Conservation (phyloP, 2,329 filamentous ascomycete species). For the Aspergillus terreus region DNA sequence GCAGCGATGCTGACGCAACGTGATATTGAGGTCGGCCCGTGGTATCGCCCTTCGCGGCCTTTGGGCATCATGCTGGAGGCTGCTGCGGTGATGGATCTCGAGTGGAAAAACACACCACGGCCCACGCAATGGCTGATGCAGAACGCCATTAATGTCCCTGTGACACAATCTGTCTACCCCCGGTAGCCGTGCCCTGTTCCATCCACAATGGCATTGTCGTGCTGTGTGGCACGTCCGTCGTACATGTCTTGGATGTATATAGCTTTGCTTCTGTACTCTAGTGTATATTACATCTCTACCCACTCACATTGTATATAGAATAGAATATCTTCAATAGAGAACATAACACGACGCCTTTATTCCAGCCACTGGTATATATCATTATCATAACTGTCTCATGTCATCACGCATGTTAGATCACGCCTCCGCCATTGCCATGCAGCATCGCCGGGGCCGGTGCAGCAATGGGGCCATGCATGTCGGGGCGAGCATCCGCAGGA, state of each 20-base stretch:
- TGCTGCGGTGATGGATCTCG: slow-evolving; percentile 29
- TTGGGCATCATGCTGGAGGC: slow-evolving; percentile 34
- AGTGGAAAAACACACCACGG: slow-evolving; percentile 26
- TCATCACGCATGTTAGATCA: not conserved
- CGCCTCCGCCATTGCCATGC: slow-evolving; percentile 21
- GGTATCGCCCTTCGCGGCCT: slow-evolving; percentile 19
- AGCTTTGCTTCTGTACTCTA: slow-evolving; percentile 8
- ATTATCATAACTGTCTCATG: not conserved
- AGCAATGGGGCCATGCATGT: slow-evolving; percentile 11
- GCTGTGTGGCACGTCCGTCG: not conserved
- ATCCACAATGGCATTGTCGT: not conserved
- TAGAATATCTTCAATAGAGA: not conserved
- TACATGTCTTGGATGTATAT: not conserved
- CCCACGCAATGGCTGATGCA: slow-evolving; percentile 28
- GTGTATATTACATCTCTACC: slow-evolving; percentile 6
- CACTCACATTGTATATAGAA: slow-evolving; percentile 4
- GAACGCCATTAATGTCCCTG: slow-evolving; percentile 31
- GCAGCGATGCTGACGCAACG: slow-evolving; percentile 24
- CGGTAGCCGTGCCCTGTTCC: not conserved
- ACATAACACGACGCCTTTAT: no score
- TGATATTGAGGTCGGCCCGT: slow-evolving; percentile 25
- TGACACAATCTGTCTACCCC: slow-evolving; percentile 8
- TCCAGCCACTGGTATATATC: not conserved
- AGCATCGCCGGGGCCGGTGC: slow-evolving; percentile 15
- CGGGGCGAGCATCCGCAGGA: slow-evolving; percentile 8